phyloP scores from a whole-genome alignment of 306 rosid genomes.

The Glycine tomentella region DNA sequence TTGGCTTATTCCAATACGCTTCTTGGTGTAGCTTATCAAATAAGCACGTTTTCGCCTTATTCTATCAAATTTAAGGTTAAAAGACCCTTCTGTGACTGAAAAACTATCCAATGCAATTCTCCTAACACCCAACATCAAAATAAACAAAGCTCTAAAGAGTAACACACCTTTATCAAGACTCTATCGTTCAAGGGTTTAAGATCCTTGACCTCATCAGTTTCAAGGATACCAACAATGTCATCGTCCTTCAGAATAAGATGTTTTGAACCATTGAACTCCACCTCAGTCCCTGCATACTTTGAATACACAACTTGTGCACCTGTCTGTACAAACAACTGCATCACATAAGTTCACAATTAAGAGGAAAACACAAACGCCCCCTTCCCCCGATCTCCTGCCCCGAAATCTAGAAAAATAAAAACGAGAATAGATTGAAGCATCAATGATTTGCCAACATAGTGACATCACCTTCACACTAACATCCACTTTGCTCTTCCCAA shows the following conservation, averaged over 20 bases:
- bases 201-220: constrained; percentile 87
- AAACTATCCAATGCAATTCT: neutral
- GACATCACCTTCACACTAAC: constrained; percentile 69
- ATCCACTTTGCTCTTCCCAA: constrained; percentile 75
- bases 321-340: constrained; percentile 53
- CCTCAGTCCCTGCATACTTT: constrained; percentile 89
- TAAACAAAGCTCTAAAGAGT: constrained; percentile 7
- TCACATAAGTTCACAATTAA: constrained; percentile 18
- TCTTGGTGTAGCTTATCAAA: too few relatives aligned
- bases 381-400: too few relatives aligned
- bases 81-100: neutral
- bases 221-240: constrained; percentile 88
- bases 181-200: constrained; percentile 91
- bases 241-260: constrained; percentile 94
- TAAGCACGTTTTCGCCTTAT: too few relatives aligned
- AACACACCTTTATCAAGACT: constrained; percentile 83
- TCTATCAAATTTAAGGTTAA: neutral
- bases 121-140: constrained; percentile 21
- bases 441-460: neutral
- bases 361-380: neutral
- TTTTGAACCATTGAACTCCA: constrained; percentile 88
- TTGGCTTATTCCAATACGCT: too few relatives aligned
- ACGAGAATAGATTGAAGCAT: neutral
- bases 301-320: constrained; percentile 89
- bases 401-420: too few relatives aligned